Percentiles rank a stretch among this genome's conserved stretches.
These are phyloP conservation scores for Trichoderma koningiopsis DNA, from an alignment of 2,329 filamentous ascomycete genomes.

Conservation along the genomic window DNA sequence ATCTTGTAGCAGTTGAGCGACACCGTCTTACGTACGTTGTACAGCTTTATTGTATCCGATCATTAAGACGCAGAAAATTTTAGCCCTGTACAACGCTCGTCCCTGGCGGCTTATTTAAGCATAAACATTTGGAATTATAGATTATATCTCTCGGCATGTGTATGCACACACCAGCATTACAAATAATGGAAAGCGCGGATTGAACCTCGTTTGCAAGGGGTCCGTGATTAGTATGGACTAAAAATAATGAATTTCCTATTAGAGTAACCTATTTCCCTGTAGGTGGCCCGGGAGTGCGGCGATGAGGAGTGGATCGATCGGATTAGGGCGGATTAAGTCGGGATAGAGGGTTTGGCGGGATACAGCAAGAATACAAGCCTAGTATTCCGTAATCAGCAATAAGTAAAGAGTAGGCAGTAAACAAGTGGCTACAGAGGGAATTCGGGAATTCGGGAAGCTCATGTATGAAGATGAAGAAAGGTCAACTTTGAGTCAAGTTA, in stretches of 20 bases:
- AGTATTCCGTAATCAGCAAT: background rate
- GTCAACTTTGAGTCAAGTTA: background rate
- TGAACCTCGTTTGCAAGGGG: background rate
- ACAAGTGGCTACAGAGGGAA: background rate
- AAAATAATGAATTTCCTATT: background rate
- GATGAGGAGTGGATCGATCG: background rate
- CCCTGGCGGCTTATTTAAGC: no score
- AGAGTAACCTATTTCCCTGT: background rate
- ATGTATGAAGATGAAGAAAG: background rate
- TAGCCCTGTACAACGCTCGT: no score
- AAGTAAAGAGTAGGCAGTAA: background rate
- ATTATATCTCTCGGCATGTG: no score
- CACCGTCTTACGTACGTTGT: no score
- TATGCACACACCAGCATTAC: no score
- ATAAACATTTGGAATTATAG: no score
- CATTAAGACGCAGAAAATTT: no score
- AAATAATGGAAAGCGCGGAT: no score
- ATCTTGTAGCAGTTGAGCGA: no score
- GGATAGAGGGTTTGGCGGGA: background rate
- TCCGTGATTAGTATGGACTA: background rate
- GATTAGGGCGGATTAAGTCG: slow-evolving; percentile 4
- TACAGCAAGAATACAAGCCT: background rate
- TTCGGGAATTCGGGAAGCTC: background rate
- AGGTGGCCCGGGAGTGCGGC: background rate
- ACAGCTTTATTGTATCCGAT: no score